phyloP scores from a whole-genome alignment of 1,139 yeast species.

The Scheffersomyces titani region DNA sequence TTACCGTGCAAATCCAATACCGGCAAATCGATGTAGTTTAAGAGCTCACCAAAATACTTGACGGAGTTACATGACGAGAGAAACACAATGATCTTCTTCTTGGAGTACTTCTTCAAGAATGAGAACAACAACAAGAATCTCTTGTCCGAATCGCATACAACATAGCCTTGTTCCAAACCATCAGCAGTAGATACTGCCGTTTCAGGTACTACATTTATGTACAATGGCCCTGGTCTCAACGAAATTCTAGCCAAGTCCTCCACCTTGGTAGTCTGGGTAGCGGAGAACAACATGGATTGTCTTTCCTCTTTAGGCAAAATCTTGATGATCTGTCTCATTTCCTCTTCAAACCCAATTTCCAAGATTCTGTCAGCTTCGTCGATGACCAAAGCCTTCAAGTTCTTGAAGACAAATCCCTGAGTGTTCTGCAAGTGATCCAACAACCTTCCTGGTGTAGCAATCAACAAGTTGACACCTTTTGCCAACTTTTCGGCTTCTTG shows the following conservation, averaged over 20 bases:
- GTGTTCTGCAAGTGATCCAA: conserved; percentile 97
- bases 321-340: conserved; percentile 94
- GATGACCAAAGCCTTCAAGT: conserved; percentile 87
- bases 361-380: conserved; percentile 97
- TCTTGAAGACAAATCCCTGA: conserved; percentile 89
- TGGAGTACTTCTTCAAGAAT: conserved; percentile 85
- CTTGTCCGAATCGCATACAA: conserved; percentile 94
- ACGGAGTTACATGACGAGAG: conserved; percentile 96
- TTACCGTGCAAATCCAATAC: conserved; percentile 96
- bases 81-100: conserved; percentile 91
- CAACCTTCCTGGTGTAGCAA: conserved; percentile 97
- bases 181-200: conserved; percentile 87
- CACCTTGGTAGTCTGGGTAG: conserved; percentile 98
- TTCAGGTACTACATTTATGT: conserved; percentile 89
- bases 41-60: conserved; percentile 89
- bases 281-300: conserved; percentile 96
- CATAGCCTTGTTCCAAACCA: conserved; percentile 97
- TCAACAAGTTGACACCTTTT: conserved; percentile 89
- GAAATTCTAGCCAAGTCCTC: conserved; percentile 98
- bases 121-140: conserved; percentile 88
- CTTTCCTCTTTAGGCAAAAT: conserved; percentile 92
- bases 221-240: conserved; percentile 90
- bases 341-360: conserved; percentile 97
- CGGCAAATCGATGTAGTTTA: conserved; percentile 94
- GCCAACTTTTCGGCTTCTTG: conserved; percentile 93